Percentiles rank a stretch among this genome's conserved stretches.
phyloP scores from a whole-genome alignment of 805 yeast species.

The Sporopachydermia quercuum region DNA sequence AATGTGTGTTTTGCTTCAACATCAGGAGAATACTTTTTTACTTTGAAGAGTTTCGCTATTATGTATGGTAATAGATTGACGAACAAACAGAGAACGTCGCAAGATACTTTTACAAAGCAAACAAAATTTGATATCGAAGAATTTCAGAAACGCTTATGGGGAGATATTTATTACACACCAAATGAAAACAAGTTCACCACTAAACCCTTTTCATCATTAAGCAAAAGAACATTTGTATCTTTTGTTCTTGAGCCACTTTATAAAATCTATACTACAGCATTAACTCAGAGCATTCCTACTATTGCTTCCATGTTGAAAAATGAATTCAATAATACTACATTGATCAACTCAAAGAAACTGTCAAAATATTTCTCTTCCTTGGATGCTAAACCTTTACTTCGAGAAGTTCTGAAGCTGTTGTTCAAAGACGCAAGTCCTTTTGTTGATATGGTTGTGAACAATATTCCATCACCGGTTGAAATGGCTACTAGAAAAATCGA shows the following conservation, averaged over 20 bases:
- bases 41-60: constrained; percentile 47
- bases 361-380: constrained; percentile 25
- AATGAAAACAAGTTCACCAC: constrained; percentile 29
- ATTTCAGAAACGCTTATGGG: constrained; percentile 60
- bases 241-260: constrained; percentile 71
- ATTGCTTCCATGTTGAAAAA: constrained; percentile 30
- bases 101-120: constrained; percentile 5
- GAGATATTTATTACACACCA: constrained; percentile 41
- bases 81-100: too few species aligned
- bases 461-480: constrained; percentile 24
- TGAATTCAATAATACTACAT: constrained; percentile 27
- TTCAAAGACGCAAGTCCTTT: constrained; percentile 41
- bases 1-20: constrained; percentile 71
- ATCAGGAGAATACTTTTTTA: constrained; percentile 46
- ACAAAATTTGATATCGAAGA: constrained; percentile 19
- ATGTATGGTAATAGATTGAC: constrained; percentile 27
- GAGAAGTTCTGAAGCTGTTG: constrained; percentile 34
- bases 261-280: constrained; percentile 47
- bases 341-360: constrained; percentile 14
- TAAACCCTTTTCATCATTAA: constrained; percentile 13
- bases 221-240: constrained; percentile 33
- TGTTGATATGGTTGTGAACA: constrained; percentile 29
- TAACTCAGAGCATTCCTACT: constrained; percentile 32
- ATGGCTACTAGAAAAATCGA: constrained; percentile 16
- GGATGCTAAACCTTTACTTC: constrained; percentile 48